Evolutionary conservation across 352 stramenopile species (phyloP).

Genomic region (Pelagophyceae sp.): DNA sequence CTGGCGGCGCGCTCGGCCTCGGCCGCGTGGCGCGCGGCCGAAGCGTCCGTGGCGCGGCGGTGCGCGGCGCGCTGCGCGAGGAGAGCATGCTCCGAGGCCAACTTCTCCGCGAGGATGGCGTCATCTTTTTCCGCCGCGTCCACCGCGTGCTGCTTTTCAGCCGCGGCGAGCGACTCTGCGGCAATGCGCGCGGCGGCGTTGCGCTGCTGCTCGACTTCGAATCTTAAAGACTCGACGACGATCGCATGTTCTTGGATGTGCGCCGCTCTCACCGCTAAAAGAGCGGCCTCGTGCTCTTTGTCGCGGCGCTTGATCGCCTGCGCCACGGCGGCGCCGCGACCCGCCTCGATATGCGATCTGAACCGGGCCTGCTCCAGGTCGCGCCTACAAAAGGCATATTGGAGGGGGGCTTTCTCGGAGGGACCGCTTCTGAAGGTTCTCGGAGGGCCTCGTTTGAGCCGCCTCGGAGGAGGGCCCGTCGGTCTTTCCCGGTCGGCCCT

Average conservation of each 20-base stretch:
- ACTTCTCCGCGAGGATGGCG: background rate
- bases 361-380: background rate
- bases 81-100: background rate
- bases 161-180: no score
- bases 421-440: no score
- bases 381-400: no score
- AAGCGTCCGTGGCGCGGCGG: background rate
- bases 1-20: background rate
- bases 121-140: background rate
- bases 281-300: background rate
- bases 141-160: background rate
- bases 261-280: background rate
- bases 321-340: background rate
- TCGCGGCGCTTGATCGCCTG: background rate
- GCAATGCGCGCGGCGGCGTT: no score
- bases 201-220: background rate
- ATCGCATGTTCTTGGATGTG: background rate
- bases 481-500: no score
- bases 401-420: no score
- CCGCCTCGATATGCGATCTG: background rate
- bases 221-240: background rate
- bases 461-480: no score
- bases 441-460: no score
- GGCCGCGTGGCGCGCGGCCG: background rate
- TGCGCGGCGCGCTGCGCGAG: background rate